Evolutionary conservation across 345 rosid genomes (phyloP).

Genomic region (Camelina neglecta): DNA sequence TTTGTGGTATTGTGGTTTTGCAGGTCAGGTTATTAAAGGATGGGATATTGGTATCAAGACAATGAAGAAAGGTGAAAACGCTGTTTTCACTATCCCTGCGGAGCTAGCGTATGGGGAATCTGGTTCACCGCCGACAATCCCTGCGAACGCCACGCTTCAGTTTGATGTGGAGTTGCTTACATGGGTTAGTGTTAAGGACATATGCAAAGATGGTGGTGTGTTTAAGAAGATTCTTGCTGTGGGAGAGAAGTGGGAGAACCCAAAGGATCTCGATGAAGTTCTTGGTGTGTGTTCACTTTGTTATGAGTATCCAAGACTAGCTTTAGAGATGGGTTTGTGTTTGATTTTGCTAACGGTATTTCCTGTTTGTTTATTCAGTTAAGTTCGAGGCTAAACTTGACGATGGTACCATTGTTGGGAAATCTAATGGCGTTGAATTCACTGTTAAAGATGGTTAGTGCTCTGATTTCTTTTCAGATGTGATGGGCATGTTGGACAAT

Average conservation of each 20-base stretch:
- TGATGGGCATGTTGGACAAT: background rate
- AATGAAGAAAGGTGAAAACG: slow-evolving; percentile 95
- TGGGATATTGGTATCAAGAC: slow-evolving; percentile 98
- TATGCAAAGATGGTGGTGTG: slow-evolving; percentile 86
- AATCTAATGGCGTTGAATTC: slow-evolving; percentile 79
- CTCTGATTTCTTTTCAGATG: background rate
- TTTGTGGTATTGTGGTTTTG: background rate
- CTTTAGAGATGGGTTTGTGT: background rate
- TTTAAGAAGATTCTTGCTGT: slow-evolving; percentile 68
- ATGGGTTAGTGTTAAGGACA: slow-evolving; percentile 84
- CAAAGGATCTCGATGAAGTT: slow-evolving; percentile 85
- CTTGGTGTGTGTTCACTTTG: slow-evolving; percentile 45
- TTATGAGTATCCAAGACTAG: background rate
- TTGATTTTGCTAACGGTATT: background rate
- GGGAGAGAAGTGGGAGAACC: slow-evolving; percentile 85
- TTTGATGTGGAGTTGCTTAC: slow-evolving; percentile 82
- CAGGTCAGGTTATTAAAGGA: slow-evolving; percentile 95
- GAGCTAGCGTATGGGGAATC: slow-evolving; percentile 83
- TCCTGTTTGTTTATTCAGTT: slow-evolving; percentile 50
- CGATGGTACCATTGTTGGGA: slow-evolving; percentile 71
- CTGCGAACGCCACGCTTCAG: slow-evolving; percentile 83
- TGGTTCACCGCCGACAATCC: slow-evolving; percentile 92
- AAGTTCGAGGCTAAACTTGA: slow-evolving; percentile 77
- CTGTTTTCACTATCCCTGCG: slow-evolving; percentile 81
- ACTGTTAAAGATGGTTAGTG: slow-evolving; percentile 73